These are phyloP conservation scores for Corynascus novoguineensis DNA, from an alignment of 495 filamentous ascomycete genomes.

Conservation along the genomic window DNA sequence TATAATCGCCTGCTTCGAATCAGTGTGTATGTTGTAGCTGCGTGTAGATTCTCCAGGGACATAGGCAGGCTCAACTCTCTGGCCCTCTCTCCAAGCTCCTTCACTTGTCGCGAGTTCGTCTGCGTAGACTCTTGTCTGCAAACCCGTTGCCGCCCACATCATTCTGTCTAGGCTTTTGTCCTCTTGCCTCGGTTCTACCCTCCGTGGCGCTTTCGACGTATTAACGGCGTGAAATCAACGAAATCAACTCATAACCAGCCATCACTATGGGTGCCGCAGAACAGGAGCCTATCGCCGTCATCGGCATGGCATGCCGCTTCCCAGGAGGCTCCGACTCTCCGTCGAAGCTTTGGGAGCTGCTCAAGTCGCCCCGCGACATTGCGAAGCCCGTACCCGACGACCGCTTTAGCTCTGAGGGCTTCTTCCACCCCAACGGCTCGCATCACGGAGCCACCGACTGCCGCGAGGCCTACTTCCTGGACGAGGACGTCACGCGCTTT, in stretches of 20 bases:
- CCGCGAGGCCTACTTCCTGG: conserved; percentile 62
- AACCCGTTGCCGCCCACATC: neutral
- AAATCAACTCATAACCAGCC: neutral
- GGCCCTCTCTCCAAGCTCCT: neutral
- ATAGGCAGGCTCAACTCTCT: neutral
- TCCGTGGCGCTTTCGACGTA: too few relatives aligned
- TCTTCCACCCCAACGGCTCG: conserved; percentile 41
- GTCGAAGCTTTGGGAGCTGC: conserved; percentile 18
- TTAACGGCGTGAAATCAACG: too few relatives aligned
- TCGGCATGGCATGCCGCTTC: conserved; percentile 23
- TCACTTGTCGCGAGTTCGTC: neutral
- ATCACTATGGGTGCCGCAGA: neutral
- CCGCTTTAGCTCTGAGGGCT: conserved; percentile 15
- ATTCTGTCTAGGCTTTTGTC: neutral
- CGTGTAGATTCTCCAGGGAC: neutral
- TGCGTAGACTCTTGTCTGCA: neutral
- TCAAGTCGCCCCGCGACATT: conserved; percentile 15
- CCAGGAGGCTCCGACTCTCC: conserved; percentile 20
- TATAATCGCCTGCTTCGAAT: neutral
- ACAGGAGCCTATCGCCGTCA: conserved; percentile 25
- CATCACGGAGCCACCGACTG: conserved; percentile 38
- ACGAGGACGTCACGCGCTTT: conserved; percentile 29
- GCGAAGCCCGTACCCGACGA: neutral
- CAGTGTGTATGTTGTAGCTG: neutral
- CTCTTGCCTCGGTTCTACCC: too few relatives aligned